phyloP scores from a whole-genome alignment of 106 monocot species.

The Gastrodia elata region DNA sequence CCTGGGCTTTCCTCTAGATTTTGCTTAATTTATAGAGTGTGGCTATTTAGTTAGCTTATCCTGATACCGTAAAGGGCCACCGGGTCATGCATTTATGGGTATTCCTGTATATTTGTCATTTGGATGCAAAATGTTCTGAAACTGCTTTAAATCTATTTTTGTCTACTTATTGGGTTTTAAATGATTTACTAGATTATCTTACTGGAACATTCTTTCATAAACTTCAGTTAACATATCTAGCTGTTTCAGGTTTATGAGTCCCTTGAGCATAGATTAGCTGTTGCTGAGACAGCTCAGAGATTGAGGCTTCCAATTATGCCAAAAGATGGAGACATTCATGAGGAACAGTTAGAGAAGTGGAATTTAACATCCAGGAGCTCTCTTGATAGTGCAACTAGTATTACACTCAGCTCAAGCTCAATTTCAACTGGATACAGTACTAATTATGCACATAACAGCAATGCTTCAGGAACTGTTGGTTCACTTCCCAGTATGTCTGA shows the following conservation, averaged over 20 bases:
- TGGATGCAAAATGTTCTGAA: background rate
- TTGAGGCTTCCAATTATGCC: conserved; percentile 93
- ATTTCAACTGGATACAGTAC: conserved; percentile 37
- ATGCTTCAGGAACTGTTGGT: conserved; percentile 15
- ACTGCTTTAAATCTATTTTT: background rate
- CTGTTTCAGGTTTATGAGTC: conserved; percentile 65
- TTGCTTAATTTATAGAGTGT: background rate
- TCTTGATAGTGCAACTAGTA: conserved; percentile 59
- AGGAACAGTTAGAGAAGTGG: conserved; percentile 80
- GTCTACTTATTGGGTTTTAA: background rate
- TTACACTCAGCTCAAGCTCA: conserved; percentile 49
- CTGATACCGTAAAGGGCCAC: background rate
- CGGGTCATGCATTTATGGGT: background rate
- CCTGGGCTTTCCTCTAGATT: background rate
- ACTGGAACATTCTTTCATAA: background rate
- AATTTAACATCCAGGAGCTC: conserved; percentile 64
- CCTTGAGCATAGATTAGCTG: conserved; percentile 68
- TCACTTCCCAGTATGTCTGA: conserved; percentile 29
- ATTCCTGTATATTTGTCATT: background rate
- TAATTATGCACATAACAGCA: conserved; percentile 34
- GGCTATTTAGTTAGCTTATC: background rate
- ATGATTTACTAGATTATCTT: background rate
- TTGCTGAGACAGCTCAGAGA: conserved; percentile 93
- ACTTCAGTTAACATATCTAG: conserved; percentile 1
- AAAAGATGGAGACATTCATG: conserved; percentile 80